These are phyloP conservation scores for Cadophora luteo-olivacea DNA, from an alignment of 2,329 filamentous ascomycete genomes.

Conservation along the genomic window DNA sequence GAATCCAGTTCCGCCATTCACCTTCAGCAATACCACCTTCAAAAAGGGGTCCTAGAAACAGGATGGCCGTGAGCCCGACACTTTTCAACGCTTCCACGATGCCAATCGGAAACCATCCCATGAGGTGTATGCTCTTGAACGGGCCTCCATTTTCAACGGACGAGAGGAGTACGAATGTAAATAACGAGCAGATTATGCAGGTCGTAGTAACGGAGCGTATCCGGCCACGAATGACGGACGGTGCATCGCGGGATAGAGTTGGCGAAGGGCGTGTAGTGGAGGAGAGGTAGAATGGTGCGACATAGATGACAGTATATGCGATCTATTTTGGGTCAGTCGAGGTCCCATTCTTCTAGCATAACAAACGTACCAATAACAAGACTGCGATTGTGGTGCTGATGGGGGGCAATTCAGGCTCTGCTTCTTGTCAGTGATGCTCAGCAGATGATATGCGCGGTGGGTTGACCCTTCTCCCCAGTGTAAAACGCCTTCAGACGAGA, in stretches of 20 bases:
- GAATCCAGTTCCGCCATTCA: conserved; percentile 69
- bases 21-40: conserved; percentile 78
- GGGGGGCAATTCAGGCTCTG: conserved; percentile 39
- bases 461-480: conserved; percentile 38
- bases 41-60: conserved; percentile 87
- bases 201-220: conserved; percentile 81
- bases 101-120: conserved; percentile 83
- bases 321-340: conserved; percentile 54
- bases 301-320: conserved; percentile 86
- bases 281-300: conserved; percentile 89
- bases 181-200: conserved; percentile 69
- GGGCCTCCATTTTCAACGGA: conserved; percentile 56
- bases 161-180: conserved; percentile 72
- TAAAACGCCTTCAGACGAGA: conserved; percentile 38
- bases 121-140: conserved; percentile 66
- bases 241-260: conserved; percentile 82
- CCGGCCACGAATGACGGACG: conserved; percentile 86
- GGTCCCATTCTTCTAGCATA: not conserved
- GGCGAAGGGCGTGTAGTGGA: conserved; percentile 79
- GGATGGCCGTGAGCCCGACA: conserved; percentile 74
- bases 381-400: conserved; percentile 39
- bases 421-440: conserved; percentile 2
- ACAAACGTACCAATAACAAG: conserved; percentile 35
- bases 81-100: conserved; percentile 66
- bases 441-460: conserved; percentile 6